Base-by-base conservation (phyloP, 331 rosid genomes). In the Pyracantha coccinea region DNA sequence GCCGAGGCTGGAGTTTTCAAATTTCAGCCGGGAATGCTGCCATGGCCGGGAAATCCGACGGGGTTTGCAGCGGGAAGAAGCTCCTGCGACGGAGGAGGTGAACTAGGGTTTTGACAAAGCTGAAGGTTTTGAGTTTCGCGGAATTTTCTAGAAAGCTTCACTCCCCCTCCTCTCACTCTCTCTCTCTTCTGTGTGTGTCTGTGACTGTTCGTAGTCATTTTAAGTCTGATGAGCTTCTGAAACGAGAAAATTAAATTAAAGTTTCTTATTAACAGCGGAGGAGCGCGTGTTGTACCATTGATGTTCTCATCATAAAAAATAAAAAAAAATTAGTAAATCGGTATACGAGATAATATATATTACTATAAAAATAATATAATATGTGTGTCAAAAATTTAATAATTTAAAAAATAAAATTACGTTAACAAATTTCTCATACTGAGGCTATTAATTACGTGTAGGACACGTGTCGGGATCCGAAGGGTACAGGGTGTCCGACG, bases 231-330 rank as follows among this genome's bases (percentile, higher is more conserved):
- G 59, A 28, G 20, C 50, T 33, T 50, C 68, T 25, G 64, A 29
- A 27, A 31, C 19, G 23, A n/a, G 68, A 61, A 58, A 6, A 79
- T 64, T 72, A 20, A 81, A 78, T 76, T 65, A 41, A 71, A 78
- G 86, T 66, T 79, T 80, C n/a, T 80, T 78, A 81, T 77, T 79
- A 86, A 90, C 89, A 87, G 95, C 84, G 23, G 62, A 11, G 7
- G 1, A 79, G 75, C 2, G 2, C 2, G 28, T n/a, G n/a, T n/a
- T n/a, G n/a, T n/a, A n/a, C n/a, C n/a, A n/a, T n/a, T n/a, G n/a
- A n/a, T n/a, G n/a, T n/a, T n/a, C n/a, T n/a, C n/a, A n/a, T n/a
- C n/a, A n/a, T n/a, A n/a, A n/a, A n/a, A n/a, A n/a, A n/a, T n/a
- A n/a, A n/a, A n/a, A n/a, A n/a, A n/a, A n/a, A n/a, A n/a, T n/a